phyloP scores from a whole-genome alignment of 768 basidiomycete species.

The Trametes villosa region DNA sequence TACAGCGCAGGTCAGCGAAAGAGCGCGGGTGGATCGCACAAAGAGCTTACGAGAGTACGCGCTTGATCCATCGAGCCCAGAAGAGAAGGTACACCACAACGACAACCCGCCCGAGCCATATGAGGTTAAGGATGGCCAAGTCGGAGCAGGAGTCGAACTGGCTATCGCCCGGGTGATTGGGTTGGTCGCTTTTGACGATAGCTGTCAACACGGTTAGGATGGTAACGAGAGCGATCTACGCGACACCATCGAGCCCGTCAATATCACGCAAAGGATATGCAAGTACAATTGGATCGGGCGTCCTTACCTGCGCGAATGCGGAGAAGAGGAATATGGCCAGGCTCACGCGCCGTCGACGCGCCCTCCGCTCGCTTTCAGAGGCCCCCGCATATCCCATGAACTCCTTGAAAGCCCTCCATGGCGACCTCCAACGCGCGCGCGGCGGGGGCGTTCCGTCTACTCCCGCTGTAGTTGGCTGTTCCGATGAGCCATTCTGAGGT shows the following conservation, averaged over 20 bases:
- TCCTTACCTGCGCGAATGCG: background rate
- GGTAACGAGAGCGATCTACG: conserved; percentile 9
- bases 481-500: background rate
- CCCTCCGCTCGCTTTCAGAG: conserved; percentile 6
- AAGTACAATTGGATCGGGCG: background rate
- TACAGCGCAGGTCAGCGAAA: background rate
- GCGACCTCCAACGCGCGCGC: background rate
- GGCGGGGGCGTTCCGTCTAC: background rate
- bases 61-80: conserved; percentile 17
- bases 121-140: conserved; percentile 11
- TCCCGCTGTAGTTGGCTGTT: background rate
- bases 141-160: conserved; percentile 11
- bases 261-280: background rate
- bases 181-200: conserved; percentile 3
- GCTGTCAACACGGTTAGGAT: background rate
- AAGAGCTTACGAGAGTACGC: background rate
- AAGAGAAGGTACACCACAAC: conserved; percentile 3
- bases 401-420: background rate
- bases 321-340: background rate
- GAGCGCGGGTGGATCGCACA: too few relatives aligned
- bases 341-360: conserved; percentile 4
- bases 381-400: background rate
- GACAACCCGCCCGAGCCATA: conserved; percentile 15
- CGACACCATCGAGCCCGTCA: background rate
- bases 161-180: conserved; percentile 1